These are phyloP conservation scores for Mangifera indica DNA, from an alignment of 345 rosid genomes.

Conservation along the genomic window DNA sequence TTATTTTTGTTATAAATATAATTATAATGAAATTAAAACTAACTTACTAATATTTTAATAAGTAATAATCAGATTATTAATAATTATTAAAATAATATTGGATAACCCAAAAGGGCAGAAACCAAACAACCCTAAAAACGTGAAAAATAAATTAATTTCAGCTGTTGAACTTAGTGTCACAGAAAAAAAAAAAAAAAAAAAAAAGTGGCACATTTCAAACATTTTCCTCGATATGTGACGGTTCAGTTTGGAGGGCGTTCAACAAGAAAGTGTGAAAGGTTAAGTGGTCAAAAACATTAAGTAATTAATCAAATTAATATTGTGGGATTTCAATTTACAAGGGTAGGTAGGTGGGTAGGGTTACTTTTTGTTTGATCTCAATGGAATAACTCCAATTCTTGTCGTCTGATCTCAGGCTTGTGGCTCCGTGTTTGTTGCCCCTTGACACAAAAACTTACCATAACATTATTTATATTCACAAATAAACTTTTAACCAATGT, in stretches of 20 bases:
- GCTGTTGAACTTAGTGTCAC: neutral
- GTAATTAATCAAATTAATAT: too few species aligned
- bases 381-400: constrained; percentile 22
- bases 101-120: too few species aligned
- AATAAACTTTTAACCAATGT: too few species aligned
- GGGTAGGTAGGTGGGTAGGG: neutral
- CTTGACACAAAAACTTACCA: neutral
- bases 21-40: too few species aligned
- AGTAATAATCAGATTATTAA: too few species aligned
- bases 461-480: neutral
- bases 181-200: too few species aligned
- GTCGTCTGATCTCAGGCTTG: constrained; percentile 34
- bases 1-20: too few species aligned
- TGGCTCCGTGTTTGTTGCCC: constrained; percentile 39
- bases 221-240: neutral
- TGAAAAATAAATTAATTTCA: too few species aligned
- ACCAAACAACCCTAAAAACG: too few species aligned
- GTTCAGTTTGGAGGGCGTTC: neutral
- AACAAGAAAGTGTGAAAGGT: neutral
- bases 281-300: constrained; percentile 7
- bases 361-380: neutral
- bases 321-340: too few species aligned
- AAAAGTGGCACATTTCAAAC: neutral
- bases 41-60: too few species aligned
- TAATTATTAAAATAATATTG: too few species aligned